Base-by-base conservation (phyloP, 2,329 filamentous ascomycete genomes). In the Penicillium olsonii region DNA sequence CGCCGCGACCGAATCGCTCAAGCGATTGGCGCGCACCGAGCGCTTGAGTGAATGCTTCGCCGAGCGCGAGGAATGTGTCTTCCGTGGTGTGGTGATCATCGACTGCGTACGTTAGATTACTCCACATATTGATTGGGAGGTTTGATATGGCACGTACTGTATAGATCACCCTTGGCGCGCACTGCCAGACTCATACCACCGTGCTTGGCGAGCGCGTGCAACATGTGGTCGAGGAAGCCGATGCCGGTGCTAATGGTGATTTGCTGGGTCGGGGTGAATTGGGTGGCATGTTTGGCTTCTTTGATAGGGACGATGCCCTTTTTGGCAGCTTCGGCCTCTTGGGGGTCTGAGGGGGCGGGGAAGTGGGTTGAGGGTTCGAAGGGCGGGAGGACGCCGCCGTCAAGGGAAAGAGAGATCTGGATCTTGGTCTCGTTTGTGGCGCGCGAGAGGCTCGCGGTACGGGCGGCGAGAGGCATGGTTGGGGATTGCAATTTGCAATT, bases 341-440 rank as follows among this genome's bases (percentile, higher is more conserved):
- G 46, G 45, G 77, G 65, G 66, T 87, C 81, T 47, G 82, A 83
- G 33, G 87, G 80, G 12, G 82, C 78, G 20, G 87, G 84, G 68
- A 90, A 87, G 54, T 77, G 65, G 20, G 71, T 50, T 27, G 62
- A 63, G n/a, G 69, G 57, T 49, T 72, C 66, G 62, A 67, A 71
- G 53, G 73, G 57, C 54, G 67, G 65, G 18, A 84, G 72, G 35
- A 78, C 79, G 65, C 92, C 94, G 68, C 94, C 94, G 74, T 99
- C 94, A 54, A 99, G 83, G 75, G 94, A 96, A 62, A 99, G 81
- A 33, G 90, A 89, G 56, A 97, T 81, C 69, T 94, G 86, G 72
- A 99, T 95, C 71, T 95, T 96, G 69, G 94, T 99, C 78, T 99
- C 94, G 77, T 97, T 97, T 66, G 94, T 99, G 74, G 92, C 87